Evolutionary conservation across 345 rosid genomes (phyloP), one percentile per base, ranked within the genome.

Genomic region (Gossypium anomalum): DNA sequence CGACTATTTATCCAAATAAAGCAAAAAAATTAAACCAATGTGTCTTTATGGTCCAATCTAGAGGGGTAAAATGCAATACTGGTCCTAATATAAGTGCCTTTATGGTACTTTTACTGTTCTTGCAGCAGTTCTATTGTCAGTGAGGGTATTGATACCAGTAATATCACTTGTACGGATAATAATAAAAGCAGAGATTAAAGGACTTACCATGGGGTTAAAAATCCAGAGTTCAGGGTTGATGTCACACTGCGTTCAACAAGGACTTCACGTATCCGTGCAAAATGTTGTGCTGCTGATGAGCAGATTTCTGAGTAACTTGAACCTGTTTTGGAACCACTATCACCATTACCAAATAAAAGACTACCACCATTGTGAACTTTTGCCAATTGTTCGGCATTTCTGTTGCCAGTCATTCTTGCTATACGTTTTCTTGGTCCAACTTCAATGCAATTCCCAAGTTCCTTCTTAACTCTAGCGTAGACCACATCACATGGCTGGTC

Each of bases 231-330:
- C 72, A 93, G 80, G 43, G 98, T 88, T 48, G 99, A 93, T 45
- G 94, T 86, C 72, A 91, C 98, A 53, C 96, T 89, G 83, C 92
- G 85, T 80, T 95, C 98, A 1, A 95, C 94, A 17, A 95, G 98
- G 77, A 88, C 94, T 83, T 93, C 90, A 7, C 98, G 93, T 78
- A 93, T 95, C 45, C 94, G 80, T 67, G 98, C 97, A 82, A 95
- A 95, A 81, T 90, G 94, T 70, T 87, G 94, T 52, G 98, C 93
- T 71, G 99, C 99, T 48, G 90, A 87, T 12, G 86, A 90, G 80
- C 98, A 95, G 71, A 93, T 91, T 67, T 95, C 98, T 19, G 83
- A 59, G 83, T 91, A 95, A 60, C 94, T 93, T 25, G 98, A 89
- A 70, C 86, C 80, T 53, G 94, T 78, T 79, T 80, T 86, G 76